Evolutionary conservation across 768 basidiomycete species (phyloP), one percentile per base, ranked within the genome.

Genomic region (Leucocoprinus leucothites): DNA sequence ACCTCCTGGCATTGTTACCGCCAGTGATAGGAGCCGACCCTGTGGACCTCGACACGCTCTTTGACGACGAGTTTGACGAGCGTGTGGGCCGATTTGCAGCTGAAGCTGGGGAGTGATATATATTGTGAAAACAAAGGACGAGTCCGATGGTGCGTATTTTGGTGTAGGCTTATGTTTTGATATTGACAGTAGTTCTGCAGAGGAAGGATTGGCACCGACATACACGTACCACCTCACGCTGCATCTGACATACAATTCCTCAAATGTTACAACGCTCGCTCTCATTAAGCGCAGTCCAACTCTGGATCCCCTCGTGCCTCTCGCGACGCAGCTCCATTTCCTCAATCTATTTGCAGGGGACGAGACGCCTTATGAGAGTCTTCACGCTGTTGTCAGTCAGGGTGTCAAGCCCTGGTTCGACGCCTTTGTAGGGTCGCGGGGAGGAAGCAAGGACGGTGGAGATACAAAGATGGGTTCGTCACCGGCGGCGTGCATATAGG

Each of bases 401-500:
- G 97, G 91, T 61, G 94, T 99, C 24, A 96, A 98, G 62, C 95
- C 95, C 0, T 98, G 93, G 88, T 98, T 99, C 64, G 95, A 98
- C 69, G 94, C 96, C 14, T 98, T 96, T 64, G 94, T 98, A 24
- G 94, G 89, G 21, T 80, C 92, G 21, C 82, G 93, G 48, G 82
- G 85, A 24, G 74, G 79, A 55, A 85, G 82, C 50, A 93, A 91
- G 65, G 89, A 89, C 31, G 74, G 74, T 7, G 51, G 46, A 42
- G 94, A 94, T 66, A 81, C 77, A 43, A 91, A 93, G 71, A 89
- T 92, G 86, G 92, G 76, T 75, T 52, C 58, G 73, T 62, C 24
- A 13, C 22, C 16, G 3, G 28, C 38, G 5, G 14, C 16, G 3
- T n/a, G 38, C 9, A n/a, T 3, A 13, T 3, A 9, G 14, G 38